phyloP scores from a whole-genome alignment of 176 grass and related monocot species.

The Zizania latifolia region DNA sequence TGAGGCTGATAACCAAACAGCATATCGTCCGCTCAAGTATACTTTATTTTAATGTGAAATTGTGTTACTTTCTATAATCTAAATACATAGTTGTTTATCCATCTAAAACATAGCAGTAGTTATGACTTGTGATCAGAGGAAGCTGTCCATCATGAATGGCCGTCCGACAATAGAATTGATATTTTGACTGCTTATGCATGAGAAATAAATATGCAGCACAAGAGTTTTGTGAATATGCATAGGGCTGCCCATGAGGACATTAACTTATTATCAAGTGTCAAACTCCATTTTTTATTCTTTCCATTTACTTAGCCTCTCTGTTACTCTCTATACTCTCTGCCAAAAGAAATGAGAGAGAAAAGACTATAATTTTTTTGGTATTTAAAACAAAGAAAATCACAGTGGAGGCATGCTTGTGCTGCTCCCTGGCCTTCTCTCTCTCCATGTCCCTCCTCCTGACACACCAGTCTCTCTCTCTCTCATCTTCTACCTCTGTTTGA shows the following conservation, averaged over 20 bases:
- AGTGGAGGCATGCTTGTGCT: conserved; percentile 13
- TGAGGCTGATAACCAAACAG: too few species aligned
- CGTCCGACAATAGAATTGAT: conserved; percentile 23
- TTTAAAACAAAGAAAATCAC: not conserved
- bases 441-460: conserved; percentile 45
- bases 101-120: not conserved
- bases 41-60: not conserved
- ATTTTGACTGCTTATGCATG: conserved; percentile 3
- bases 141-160: not conserved
- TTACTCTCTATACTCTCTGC: not conserved
- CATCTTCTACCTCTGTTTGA: conserved; percentile 29
- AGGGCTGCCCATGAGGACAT: conserved; percentile 24
- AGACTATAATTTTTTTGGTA: conserved; percentile 14
- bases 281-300: not conserved
- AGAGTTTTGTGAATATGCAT: conserved; percentile 27
- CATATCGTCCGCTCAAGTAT: too few species aligned
- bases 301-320: too few species aligned
- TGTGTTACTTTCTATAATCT: not conserved
- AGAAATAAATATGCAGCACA: conserved; percentile 28
- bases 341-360: conserved; percentile 8
- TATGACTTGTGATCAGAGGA: not conserved
- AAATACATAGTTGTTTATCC: not conserved
- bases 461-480: conserved; percentile 30
- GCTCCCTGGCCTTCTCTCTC: conserved; percentile 4
- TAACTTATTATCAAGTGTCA: conserved; percentile 31